Conservation (phyloP, 345 rosid genomes). For the Murraya koenigii region DNA sequence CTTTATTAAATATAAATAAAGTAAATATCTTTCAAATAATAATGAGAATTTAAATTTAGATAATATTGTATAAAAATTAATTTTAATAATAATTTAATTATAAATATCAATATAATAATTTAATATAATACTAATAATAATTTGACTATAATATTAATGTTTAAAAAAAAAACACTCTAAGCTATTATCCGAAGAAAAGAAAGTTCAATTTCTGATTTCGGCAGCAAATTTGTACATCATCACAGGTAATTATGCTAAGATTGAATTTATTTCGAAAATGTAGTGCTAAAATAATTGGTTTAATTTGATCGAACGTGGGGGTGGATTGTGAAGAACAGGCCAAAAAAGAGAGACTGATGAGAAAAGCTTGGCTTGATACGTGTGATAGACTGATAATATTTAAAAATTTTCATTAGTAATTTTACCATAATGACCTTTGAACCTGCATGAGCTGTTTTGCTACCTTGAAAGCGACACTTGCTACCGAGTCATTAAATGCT, state of each 20-base stretch:
- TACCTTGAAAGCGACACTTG: slow-evolving; percentile 17
- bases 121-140: too few species aligned
- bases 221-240: background rate
- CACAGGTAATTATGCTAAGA: background rate
- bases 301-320: slow-evolving; percentile 3
- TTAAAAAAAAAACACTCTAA: too few species aligned
- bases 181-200: background rate
- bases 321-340: background rate
- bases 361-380: background rate
- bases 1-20: too few species aligned
- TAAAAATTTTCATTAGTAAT: background rate
- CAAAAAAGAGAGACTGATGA: background rate
- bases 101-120: too few species aligned
- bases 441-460: background rate
- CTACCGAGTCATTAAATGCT: background rate
- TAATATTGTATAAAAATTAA: too few species aligned
- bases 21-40: rapidly evolving
- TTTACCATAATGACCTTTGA: slow-evolving; percentile 15
- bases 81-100: too few species aligned
- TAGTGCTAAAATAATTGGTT: slow-evolving; percentile 14
- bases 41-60: rapidly evolving
- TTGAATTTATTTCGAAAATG: background rate
- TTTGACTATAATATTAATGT: too few species aligned
- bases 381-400: background rate
- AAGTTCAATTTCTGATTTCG: background rate